Evolutionary conservation across 2,329 filamentous ascomycete species (phyloP).

Genomic region (Pyricularia sp.): DNA sequence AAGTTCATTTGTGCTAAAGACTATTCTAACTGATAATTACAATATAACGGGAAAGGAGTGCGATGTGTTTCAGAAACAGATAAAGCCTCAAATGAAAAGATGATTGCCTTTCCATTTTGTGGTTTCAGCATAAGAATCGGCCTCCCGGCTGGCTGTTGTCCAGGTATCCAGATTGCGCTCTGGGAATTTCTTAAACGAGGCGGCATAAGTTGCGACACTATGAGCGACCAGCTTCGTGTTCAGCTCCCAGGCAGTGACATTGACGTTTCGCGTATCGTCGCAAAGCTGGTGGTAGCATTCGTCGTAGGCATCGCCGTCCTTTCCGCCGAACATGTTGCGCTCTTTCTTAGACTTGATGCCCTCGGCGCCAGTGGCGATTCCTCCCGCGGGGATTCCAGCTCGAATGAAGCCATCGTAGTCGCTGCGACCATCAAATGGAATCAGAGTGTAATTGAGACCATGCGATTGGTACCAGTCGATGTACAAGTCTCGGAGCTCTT

Average conservation of each 20-base stretch:
- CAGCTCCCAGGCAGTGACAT: conserved; percentile 49
- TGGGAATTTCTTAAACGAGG: not conserved
- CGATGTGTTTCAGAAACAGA: no score
- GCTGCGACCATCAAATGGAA: conserved; percentile 68
- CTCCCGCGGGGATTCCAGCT: conserved; percentile 63
- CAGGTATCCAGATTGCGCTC: not conserved
- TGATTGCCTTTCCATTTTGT: no score
- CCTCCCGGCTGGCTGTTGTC: no score
- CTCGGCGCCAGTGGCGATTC: conserved; percentile 71
- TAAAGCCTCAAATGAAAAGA: no score
- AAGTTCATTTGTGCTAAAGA: no score
- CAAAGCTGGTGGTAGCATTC: conserved; percentile 53
- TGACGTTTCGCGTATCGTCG: conserved; percentile 48
- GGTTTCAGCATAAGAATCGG: no score
- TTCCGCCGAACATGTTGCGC: conserved; percentile 59
- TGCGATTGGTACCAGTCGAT: conserved; percentile 55
- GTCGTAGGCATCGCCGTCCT: conserved; percentile 51
- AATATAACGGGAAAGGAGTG: no score
- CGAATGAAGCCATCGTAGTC: conserved; percentile 74
- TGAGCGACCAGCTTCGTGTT: conserved; percentile 42
- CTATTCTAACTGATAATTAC: no score
- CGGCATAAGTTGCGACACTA: not conserved
- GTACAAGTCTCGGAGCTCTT: conserved; percentile 60
- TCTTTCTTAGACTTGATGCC: conserved; percentile 64
- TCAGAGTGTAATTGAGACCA: conserved; percentile 58